Conservation (phyloP, 2,329 filamentous ascomycete species). For the Scortechinia acanthostroma region DNA sequence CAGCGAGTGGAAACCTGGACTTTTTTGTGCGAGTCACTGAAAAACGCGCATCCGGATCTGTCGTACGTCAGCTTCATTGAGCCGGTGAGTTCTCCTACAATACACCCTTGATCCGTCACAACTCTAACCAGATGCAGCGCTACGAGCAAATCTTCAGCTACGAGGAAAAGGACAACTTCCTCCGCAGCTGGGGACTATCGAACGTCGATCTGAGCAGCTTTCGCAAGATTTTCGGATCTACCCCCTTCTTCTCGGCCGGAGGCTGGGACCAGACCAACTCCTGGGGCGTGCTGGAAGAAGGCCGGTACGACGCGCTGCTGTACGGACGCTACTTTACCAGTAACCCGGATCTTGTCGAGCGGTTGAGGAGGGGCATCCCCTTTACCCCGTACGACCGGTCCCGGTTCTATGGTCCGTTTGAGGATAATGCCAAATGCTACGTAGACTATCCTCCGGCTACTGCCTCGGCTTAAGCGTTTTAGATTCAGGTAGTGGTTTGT, state of each 20-base stretch:
- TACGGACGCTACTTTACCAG: constrained; percentile 38
- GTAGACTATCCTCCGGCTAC: constrained; percentile 21
- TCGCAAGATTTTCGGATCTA: constrained; percentile 38
- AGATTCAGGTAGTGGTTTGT: no score
- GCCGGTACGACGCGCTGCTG: constrained; percentile 34
- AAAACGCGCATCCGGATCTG: constrained; percentile 29
- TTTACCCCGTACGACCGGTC: constrained; percentile 31
- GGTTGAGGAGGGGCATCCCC: constrained; percentile 27
- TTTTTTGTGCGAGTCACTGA: constrained; percentile 37
- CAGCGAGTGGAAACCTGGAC: constrained; percentile 44
- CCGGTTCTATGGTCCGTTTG: constrained; percentile 31
- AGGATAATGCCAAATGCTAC: constrained; percentile 20
- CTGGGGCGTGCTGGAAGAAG: constrained; percentile 36
- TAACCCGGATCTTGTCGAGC: constrained; percentile 36
- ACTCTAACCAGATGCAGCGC: constrained; percentile 10
- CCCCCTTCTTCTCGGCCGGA: constrained; percentile 46
- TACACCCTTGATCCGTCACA: not conserved
- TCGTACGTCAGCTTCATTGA: constrained; percentile 48
- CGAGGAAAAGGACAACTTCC: constrained; percentile 37
- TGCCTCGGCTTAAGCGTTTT: not conserved
- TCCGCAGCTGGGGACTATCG: constrained; percentile 34
- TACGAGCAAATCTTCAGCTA: constrained; percentile 42
- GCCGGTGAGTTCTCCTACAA: constrained; percentile 19
- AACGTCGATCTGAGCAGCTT: constrained; percentile 35
- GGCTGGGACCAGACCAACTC: constrained; percentile 42